phyloP scores from a whole-genome alignment of 2,329 filamentous ascomycete species.

The Phaeosphaeriaceae sp. region DNA sequence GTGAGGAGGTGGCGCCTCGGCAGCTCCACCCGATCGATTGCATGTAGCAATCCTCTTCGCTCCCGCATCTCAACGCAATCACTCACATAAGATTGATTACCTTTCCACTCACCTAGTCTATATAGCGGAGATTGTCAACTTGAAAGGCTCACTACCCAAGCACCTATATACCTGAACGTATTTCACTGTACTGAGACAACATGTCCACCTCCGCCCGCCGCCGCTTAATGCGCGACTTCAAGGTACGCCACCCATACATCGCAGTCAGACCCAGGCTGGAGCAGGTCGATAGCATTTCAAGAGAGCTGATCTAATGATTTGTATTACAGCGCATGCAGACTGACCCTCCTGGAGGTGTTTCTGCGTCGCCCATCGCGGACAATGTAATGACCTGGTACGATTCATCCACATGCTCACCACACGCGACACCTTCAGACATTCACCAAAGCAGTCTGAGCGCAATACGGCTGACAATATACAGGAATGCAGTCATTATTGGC shows the following conservation, averaged over 20 bases:
- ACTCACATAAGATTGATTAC: neutral
- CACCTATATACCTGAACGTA: neutral
- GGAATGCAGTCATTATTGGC: constrained; percentile 98
- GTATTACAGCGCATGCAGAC: constrained; percentile 90
- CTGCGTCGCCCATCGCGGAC: constrained; percentile 91
- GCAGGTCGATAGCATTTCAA: constrained; percentile 3
- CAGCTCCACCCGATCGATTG: neutral
- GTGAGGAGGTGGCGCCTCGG: constrained; percentile 7
- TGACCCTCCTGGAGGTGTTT: constrained; percentile 94
- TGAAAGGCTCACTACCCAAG: too few species aligned
- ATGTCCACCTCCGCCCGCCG: constrained; percentile 96
- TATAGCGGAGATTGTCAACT: neutral
- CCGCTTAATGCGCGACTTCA: constrained; percentile 99
- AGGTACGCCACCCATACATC: constrained; percentile 64
- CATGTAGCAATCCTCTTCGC: neutral
- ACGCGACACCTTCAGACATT: constrained; percentile 29
- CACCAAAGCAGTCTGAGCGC: neutral
- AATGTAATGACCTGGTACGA: constrained; percentile 95
- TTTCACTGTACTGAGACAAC: neutral
- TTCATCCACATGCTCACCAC: constrained; percentile 19
- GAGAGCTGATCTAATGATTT: constrained; percentile 15
- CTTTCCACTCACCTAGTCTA: neutral
- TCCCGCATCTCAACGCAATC: constrained; percentile 13
- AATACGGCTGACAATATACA: constrained; percentile 51
- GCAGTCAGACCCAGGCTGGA: neutral